phyloP scores from a whole-genome alignment of 306 rosid species.

The Psophocarpus tetragonolobus region DNA sequence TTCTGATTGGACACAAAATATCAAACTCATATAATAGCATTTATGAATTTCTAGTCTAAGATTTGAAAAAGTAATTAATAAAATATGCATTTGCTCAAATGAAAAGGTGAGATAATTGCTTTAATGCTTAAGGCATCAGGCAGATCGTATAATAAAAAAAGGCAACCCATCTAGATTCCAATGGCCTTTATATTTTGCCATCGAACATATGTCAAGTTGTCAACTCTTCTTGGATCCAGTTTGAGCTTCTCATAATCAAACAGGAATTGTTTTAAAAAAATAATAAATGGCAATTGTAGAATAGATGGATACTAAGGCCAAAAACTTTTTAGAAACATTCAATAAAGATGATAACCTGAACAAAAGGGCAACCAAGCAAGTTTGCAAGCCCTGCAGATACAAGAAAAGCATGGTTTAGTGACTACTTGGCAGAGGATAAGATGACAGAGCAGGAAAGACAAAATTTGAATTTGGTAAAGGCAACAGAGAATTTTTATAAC shows the following conservation, averaged over 20 bases:
- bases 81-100: conserved; percentile 10
- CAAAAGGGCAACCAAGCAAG: conserved; percentile 84
- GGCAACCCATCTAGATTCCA: conserved; percentile 8
- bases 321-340: background rate
- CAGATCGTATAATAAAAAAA: background rate
- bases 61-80: background rate
- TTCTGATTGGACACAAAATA: background rate
- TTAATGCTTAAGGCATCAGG: background rate
- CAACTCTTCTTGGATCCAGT: conserved; percentile 1
- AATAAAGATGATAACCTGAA: conserved; percentile 61
- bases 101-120: background rate
- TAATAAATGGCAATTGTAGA: background rate
- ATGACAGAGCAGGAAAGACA: conserved; percentile 25
- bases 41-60: background rate
- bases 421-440: conserved; percentile 23
- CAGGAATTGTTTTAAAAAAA: conserved; percentile 5
- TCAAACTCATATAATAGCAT: background rate
- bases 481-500: conserved; percentile 2
- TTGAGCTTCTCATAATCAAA: conserved; percentile 21
- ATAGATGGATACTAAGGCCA: conserved; percentile 7
- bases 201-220: background rate
- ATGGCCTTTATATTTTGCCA: background rate
- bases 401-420: conserved; percentile 43
- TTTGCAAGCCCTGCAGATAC: conserved; percentile 84
- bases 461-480: conserved; percentile 19